Evolutionary conservation across 2,329 filamentous ascomycete species (phyloP), one percentile per base, ranked within the genome.

Genomic region (Fusarium sp.): DNA sequence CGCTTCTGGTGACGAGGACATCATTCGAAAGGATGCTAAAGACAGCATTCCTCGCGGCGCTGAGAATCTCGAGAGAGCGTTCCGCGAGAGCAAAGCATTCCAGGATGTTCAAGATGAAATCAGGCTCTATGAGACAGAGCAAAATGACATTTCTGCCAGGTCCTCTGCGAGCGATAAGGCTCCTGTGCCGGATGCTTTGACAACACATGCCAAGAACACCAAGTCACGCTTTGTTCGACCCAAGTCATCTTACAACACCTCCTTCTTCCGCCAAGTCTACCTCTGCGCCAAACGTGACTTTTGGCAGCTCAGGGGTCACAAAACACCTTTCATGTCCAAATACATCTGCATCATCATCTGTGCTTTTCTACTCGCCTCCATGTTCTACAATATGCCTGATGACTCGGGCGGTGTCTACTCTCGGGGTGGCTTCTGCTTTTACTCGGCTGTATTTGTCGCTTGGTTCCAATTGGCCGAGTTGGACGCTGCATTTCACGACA

Each of bases 281-380:
- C 87, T 88, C 8, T 83, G 90, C 81, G 91, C 90, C 1, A 84
- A 88, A 69, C 87, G 93, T 38, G 92, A 96, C 77, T 89, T 93
- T 66, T 94, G 92, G 91, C 85, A 95, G 10, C 84, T 93, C 4
- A 87, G 88, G 80, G 92, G 92, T 49, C 92, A 96, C 78, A 90
- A 85, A 65, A 89, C 89, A 2, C 91, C 91, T 0, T 83, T 95
- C 2, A 90, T 89, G 76, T 94, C 92, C 46, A 95, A 94, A 69
- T 85, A 91, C 63, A 91, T 93, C 79, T 93, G 93, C 76, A 92
- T 94, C 73, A 80, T 95, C 57, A 86, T 90, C 62, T 92, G 92
- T 76, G 82, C 78, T 3, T 83, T 97, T 13, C 92, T 96, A 66
- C 89, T 94, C 57, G 91, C 92, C 2, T 93, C 90, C 2, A 83